Evolutionary conservation across 2,329 filamentous ascomycete species (phyloP).

Genomic region (Paradendryphiella salina): DNA sequence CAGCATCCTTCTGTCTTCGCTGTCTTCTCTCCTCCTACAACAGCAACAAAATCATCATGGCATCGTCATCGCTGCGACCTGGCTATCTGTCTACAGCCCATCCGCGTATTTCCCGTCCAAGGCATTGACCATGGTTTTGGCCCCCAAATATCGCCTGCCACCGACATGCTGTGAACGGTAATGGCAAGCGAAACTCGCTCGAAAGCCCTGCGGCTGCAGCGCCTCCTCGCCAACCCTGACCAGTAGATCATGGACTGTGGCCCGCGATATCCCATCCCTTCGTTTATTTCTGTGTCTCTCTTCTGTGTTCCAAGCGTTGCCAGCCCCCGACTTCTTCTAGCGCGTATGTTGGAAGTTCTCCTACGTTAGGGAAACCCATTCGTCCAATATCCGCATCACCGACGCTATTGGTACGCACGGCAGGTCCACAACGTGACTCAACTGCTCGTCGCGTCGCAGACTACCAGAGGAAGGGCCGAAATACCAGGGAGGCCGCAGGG

Average conservation of each 20-base stretch:
- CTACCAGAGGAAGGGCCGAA: neutral
- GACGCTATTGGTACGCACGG: neutral
- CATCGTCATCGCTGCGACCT: neutral
- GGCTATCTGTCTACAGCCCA: neutral
- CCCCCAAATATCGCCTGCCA: constrained; percentile 14
- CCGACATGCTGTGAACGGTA: constrained; percentile 6
- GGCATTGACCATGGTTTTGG: constrained; percentile 10
- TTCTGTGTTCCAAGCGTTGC: neutral
- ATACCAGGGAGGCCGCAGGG: neutral
- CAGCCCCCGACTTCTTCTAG: too few species aligned
- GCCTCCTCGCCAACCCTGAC: constrained; percentile 5
- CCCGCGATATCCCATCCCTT: neutral
- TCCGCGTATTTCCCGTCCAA: neutral
- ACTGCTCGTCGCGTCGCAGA: neutral
- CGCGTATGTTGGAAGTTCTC: too few species aligned
- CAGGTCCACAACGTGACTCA: constrained; percentile 5
- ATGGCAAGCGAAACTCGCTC: constrained; percentile 14
- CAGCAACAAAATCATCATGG: neutral
- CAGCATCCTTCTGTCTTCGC: too few species aligned
- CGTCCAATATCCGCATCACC: neutral
- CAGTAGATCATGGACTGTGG: neutral
- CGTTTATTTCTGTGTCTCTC: neutral
- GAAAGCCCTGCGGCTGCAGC: constrained; percentile 11
- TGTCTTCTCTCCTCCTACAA: neutral
- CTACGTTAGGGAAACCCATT: neutral